These are phyloP conservation scores for Zelopaecilomyces penicillatus DNA, from an alignment of 2,329 filamentous ascomycete species.

Conservation along the genomic window DNA sequence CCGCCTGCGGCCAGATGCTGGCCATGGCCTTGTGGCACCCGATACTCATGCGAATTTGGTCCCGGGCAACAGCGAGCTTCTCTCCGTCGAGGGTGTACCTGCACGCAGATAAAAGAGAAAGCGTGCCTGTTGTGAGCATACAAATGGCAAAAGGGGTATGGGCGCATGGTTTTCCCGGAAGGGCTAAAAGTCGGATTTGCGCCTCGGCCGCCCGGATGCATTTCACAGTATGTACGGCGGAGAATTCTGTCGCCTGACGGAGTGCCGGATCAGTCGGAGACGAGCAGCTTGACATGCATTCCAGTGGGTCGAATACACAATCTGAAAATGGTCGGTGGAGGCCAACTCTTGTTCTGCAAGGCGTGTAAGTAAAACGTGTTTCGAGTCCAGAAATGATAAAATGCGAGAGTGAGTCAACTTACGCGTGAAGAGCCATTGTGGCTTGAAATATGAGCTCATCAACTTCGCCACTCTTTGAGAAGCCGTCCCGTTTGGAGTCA, in stretches of 20 bases:
- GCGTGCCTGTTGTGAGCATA: conserved; percentile 30
- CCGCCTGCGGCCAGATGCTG: conserved; percentile 28
- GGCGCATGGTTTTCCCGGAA: conserved; percentile 24
- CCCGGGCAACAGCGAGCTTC: conserved; percentile 26
- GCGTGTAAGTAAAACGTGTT: neutral
- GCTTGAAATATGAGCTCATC: conserved; percentile 82
- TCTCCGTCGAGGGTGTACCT: conserved; percentile 23
- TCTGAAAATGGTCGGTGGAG: conserved; percentile 31
- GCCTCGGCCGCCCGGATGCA: conserved; percentile 28
- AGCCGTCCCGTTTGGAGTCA: conserved; percentile 20
- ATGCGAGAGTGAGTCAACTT: conserved; percentile 17
- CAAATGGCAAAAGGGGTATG: conserved; percentile 33
- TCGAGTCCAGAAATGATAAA: neutral
- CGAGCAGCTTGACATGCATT: conserved; percentile 30
- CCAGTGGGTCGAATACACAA: conserved; percentile 28
- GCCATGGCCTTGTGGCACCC: conserved; percentile 30
- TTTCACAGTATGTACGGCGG: conserved; percentile 31
- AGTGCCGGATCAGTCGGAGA: conserved; percentile 8
- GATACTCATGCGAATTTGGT: conserved; percentile 33
- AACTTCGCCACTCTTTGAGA: conserved; percentile 22
- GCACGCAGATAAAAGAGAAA: conserved; percentile 29
- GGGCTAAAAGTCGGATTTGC: conserved; percentile 28
- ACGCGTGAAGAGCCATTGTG: conserved; percentile 58
- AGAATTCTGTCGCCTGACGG: conserved; percentile 12
- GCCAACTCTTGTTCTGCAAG: conserved; percentile 21